Base-by-base conservation (phyloP, 2,329 filamentous ascomycete genomes). In the Bipolaris sorokiniana region DNA sequence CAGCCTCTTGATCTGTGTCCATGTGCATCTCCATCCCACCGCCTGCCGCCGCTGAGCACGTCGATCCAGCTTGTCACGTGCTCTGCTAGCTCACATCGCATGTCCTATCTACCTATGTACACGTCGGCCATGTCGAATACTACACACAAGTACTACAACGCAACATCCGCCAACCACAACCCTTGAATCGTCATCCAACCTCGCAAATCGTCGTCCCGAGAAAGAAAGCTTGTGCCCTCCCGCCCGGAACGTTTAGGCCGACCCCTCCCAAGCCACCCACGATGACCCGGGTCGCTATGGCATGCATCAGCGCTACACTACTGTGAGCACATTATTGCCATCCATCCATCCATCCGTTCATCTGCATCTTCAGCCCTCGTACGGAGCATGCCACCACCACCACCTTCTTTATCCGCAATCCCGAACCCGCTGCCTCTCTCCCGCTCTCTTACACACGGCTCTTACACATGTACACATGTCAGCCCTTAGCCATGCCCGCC, bases 201-300 rank as follows among this genome's bases (percentile, higher is more conserved):
- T 48, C 45, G 54, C 45, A 49, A 45, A 45, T 40, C 50, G n/a
- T 42, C 49, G 48, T 47, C 38, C 41, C 51, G 42, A 18, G 31
- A 31, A 58, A 23, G 36, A 54, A 56, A 50, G 51, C 55, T 54
- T 58, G 22, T 54, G 46, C 55, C 31, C 44, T 45, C 40, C 40
- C 47, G 54, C 51, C 51, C 51, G 52, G 22, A 49, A 28, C 34
- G 23, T 38, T 48, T 38, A n/a, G 18, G 23, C 36, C 45, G 51
- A 37, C 45, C 26, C 41, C 23, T 28, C 34, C 16, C 50, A 53
- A 45, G 33, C 50, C 45, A 37, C 44, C 50, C 31, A 38, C 45
- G 23, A 34, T 22, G 42, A 46, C 42, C 26, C 42, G 26, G 42
- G 18, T 57, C 36, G 20, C 38, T 23, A 38, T 46, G 45, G 36